Evolutionary conservation across 352 stramenopile species (phyloP).

Genomic region (Pythium dissotocum): DNA sequence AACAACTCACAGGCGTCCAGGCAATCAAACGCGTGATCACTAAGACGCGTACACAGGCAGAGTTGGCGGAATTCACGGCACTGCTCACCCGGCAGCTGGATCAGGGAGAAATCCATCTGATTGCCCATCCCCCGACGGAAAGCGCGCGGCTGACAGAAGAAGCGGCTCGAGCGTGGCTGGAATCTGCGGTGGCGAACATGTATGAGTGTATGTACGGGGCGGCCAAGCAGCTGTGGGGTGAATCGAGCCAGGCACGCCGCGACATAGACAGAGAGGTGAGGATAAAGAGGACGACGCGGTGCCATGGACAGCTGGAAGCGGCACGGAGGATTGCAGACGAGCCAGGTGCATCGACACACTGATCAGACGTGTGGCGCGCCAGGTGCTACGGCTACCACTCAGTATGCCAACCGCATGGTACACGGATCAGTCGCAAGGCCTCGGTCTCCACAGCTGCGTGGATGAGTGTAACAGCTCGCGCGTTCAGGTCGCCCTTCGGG

Average conservation of each 20-base stretch:
- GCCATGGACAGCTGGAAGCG: neutral
- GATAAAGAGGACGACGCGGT: neutral
- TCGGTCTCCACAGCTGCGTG: neutral
- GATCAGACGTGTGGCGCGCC: neutral
- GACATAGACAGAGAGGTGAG: neutral
- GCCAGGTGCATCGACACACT: neutral
- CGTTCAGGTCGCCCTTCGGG: neutral
- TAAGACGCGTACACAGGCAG: neutral
- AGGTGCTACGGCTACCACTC: neutral
- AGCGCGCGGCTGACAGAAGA: neutral
- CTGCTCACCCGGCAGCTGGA: neutral
- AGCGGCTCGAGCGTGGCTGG: neutral
- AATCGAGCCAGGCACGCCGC: neutral
- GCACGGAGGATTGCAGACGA: neutral
- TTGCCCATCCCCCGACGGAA: neutral
- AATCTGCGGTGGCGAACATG: neutral
- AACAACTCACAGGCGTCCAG: neutral
- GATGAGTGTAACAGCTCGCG: neutral
- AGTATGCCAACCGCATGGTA: neutral
- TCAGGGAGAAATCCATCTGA: neutral
- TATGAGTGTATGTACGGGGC: neutral
- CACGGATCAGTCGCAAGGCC: neutral
- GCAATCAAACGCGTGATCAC: neutral
- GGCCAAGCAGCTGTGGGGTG: neutral
- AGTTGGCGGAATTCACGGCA: neutral